Evolutionary conservation across 768 basidiomycete species (phyloP), one percentile per base, ranked within the genome.

Genomic region (Rhodocollybia butyracea): DNA sequence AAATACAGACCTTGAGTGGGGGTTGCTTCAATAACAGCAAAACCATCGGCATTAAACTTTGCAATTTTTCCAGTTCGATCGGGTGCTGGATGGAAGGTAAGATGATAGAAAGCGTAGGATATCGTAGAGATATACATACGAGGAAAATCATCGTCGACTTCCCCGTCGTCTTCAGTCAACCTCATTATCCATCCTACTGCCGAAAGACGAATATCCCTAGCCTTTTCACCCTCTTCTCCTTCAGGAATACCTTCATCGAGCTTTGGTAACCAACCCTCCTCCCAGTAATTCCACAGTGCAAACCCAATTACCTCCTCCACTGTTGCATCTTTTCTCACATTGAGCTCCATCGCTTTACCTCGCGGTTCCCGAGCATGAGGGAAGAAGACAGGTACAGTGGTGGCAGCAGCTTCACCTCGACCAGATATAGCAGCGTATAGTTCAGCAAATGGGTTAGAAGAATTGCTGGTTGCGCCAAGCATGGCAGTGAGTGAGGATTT

Each of bases 101-200:
- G 60, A 17, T 15, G 31, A 40, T 40, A 30, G 21, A 17, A 45
- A 53, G 29, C 38, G n/a, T 29, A 48, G 30, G 15, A 77, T n/a
- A n/a, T n/a, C n/a, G n/a, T n/a, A n/a, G n/a, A n/a, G n/a, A n/a
- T n/a, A n/a, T n/a, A n/a, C 91, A 62, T 68, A 96, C 95, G 90
- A 22, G 96, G 97, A 66, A 95, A 98, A 73, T 99, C 97, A 67
- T 98, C 97, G 66, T 99, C 97, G 1, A 98, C 93, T 68, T 98
- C 96, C 15, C 97, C 97, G 67, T 98, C 95, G 42, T 94, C 91
- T 63, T 99, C 97, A 1, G 94, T 91, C 53, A 98, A 94, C 56
- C 93, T 76, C 71, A 99, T 68, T 36, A 92, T 86, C 96, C 97
- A 99, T 1, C 92, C 94, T 3, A 90, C 76, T 0, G 91, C 89